Evolutionary conservation across 352 stramenopile genomes (phyloP), one percentile per base, ranked within the genome.

Genomic region (Thalassiosira hispida): DNA sequence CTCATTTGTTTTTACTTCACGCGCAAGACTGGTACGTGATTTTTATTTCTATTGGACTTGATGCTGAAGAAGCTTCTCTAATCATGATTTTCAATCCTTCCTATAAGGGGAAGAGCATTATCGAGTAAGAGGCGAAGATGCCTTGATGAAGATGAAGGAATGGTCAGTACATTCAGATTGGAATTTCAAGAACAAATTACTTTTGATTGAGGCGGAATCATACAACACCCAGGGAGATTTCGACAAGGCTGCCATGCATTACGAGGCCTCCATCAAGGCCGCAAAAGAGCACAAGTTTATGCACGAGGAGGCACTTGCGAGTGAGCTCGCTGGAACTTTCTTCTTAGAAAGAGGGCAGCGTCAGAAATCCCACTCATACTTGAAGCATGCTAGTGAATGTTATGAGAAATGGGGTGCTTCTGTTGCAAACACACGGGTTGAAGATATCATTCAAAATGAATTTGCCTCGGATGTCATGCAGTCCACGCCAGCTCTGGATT

Each of bases 141-240:
- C 60, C 0, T 63, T 77, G 33, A 20, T 25, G 18, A 75, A 64
- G 1, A 57, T 83, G 7, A 53, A 76, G 22, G 47, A n/a, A 16
- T 77, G 46, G 61, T 44, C 35, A 57, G 42, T 27, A 23, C 63
- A 77, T 77, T 81, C 64, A 14, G 42, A 74, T 1, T 85, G 77
- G 77, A 85, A 81, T 60, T 77, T 73, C 16, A 56, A 73, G 47
- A 81, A 74, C 47, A 85, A 81, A 23, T 27, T 72, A 16, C 44
- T 71, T 14, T 60, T 85, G 9, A 9, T 81, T 14, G 33, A 65
- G 51, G 77, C 77, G 33, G 77, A 85, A 69, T 69, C 52, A 18
- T 20, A 70, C 22, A 63, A 70, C 23, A 56, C 64, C 27, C 18
- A 52, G 23, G 23, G 52, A 62, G 66, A 77, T 38, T 51, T 73